Base-by-base conservation (phyloP, 441 rosid species). In the Gossypium davidsonii region DNA sequence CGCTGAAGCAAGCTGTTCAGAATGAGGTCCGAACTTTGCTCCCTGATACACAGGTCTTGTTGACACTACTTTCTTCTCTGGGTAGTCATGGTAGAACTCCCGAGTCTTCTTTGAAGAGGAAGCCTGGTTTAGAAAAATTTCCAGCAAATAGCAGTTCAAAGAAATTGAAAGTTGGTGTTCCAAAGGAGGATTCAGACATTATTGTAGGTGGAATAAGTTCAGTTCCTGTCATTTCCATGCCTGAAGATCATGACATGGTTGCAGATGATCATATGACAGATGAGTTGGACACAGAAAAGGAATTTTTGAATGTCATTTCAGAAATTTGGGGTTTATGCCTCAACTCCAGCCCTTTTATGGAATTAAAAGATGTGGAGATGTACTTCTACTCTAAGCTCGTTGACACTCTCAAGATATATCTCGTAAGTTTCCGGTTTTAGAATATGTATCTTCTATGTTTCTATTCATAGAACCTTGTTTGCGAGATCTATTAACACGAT, bases 1-100 rank as follows among this genome's bases (percentile, higher is more conserved):
- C 79, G 58, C 79, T 90, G 70, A 84, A 84, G 87, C 83, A 76
- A 82, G 92, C 89, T 71, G 76, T 89, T 74, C 87, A 78, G 84
- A 84, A 83, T 80, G 96, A 86, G 80, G 88, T 86, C 77, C 89
- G 83, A 66, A 84, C 84, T 59, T 82, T 84, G 78, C 87, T 90
- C 72, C 97, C 97, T 68, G 97, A 96, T 90, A 85, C 83, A 12
- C 98, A 93, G 81, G 94, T 93, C 73, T 78, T 95, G 17, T 61
- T 90, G 84, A 84, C 79, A 73, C 66, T 85, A 42, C 88, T 93
- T 68, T 87, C 95, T 74, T 63, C 91, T 31, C 77, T 81, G 62
- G 80, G 81, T 70, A 75, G 78, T 77, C 79, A 73, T 28, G 73
- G 67, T 64, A 80, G 76, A 76, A 73, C 44, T 61, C 63, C 58